A percentile compares a stretch with the other conserved stretches of the same genome.
Conservation (phyloP, 495 filamentous ascomycete species). For the Podospora pseudopauciseta region DNA sequence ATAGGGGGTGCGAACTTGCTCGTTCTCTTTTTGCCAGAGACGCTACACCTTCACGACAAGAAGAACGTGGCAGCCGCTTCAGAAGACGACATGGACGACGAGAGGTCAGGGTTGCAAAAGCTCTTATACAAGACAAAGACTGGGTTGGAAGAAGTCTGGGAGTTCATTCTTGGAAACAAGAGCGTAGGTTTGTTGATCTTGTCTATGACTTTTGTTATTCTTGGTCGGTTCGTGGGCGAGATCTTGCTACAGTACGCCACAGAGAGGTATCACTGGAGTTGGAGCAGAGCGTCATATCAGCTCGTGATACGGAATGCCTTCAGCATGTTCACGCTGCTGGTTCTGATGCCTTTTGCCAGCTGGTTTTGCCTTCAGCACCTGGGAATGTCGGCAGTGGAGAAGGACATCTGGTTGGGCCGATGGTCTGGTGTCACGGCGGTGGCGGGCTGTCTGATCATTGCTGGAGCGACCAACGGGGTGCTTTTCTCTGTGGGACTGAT, state of each 20-base stretch:
- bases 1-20: conserved; percentile 14
- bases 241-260: conserved; percentile 36
- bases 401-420: conserved; percentile 29
- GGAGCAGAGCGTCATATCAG: conserved; percentile 28
- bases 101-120: background rate
- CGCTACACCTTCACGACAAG: conserved; percentile 25
- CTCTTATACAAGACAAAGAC: conserved; percentile 17
- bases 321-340: conserved; percentile 26
- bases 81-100: conserved; percentile 11
- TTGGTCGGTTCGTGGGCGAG: conserved; percentile 28
- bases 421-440: conserved; percentile 19
- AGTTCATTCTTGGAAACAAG: conserved; percentile 26
- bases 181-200: conserved; percentile 25
- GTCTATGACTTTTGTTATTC: conserved; percentile 24
- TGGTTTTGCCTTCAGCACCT: conserved; percentile 24
- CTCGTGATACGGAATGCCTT: conserved; percentile 26
- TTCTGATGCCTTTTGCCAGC: conserved; percentile 25
- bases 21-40: conserved; percentile 28
- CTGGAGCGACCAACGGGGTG: conserved; percentile 20
- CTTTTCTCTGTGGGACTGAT: conserved; percentile 23
- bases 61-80: background rate
- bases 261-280: conserved; percentile 32
- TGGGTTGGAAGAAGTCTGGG: conserved; percentile 20
- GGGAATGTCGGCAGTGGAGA: conserved; percentile 21
- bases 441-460: conserved; percentile 24